Evolutionary conservation across 116 monocot species (phyloP).

Genomic region (Thalassia testudinum): DNA sequence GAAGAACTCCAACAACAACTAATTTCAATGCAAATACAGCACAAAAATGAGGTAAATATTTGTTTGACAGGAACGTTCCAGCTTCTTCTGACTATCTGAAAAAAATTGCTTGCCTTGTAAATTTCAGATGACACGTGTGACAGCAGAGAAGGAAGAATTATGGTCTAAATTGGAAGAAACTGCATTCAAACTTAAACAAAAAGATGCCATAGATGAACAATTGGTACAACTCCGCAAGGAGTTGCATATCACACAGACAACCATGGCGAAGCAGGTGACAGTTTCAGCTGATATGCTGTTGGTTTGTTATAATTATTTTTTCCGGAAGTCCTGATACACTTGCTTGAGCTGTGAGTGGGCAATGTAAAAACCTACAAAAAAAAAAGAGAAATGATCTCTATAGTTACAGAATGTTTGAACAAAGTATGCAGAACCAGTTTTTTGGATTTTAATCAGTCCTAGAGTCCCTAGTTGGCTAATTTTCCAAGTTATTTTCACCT

Average conservation of each 20-base stretch:
- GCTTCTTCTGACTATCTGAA: too few relatives aligned
- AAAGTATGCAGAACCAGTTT: too few relatives aligned
- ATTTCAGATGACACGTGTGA: too few relatives aligned
- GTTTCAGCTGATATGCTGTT: background rate
- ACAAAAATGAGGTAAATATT: slow-evolving; percentile 35
- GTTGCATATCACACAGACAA: slow-evolving; percentile 25
- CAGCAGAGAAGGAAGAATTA: slow-evolving; percentile 14
- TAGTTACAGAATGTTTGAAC: too few relatives aligned
- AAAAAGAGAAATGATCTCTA: too few relatives aligned
- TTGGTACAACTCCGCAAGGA: slow-evolving; percentile 36
- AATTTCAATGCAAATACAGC: slow-evolving; percentile 18
- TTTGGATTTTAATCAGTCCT: too few relatives aligned
- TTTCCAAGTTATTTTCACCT: too few relatives aligned
- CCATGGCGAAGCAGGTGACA: slow-evolving; percentile 11
- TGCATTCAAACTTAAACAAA: slow-evolving; percentile 21
- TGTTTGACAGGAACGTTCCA: background rate
- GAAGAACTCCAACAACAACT: slow-evolving; percentile 38
- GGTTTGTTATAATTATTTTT: background rate
- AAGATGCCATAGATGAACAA: slow-evolving; percentile 27
- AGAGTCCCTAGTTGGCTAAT: too few relatives aligned
- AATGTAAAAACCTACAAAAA: too few relatives aligned
- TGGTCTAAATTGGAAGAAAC: slow-evolving; percentile 25
- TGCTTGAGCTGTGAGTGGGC: too few relatives aligned
- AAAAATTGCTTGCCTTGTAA: too few relatives aligned
- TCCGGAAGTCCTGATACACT: too few relatives aligned